Base-by-base conservation (phyloP, 225 moss, liverwort and hornwort species). In the Polytrichum commune region DNA sequence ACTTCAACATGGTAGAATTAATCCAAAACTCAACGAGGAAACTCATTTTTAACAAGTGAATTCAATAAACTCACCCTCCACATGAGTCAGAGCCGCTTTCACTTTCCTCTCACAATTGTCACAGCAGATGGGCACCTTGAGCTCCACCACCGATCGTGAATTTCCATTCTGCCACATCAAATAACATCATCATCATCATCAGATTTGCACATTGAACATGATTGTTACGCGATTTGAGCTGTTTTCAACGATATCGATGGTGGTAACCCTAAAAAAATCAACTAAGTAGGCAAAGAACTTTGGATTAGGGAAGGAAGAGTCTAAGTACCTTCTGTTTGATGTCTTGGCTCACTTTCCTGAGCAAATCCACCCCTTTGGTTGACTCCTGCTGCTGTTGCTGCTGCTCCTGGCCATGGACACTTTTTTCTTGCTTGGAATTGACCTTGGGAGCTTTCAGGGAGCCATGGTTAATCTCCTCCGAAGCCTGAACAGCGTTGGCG, bases 81-180 rank as follows among this genome's bases (percentile, higher is more conserved):
- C 78, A 63, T 38, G 74, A 29, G 65, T 63, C 53, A 86, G 77
- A 71, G 73, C 70, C 2, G 76, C 29, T 46, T 63, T 72, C 71
- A 86, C 86, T 83, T 78, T 83, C 24, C 78, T 62, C 53, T 86
- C 86, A 4, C 86, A 86, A 60, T 81, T 86, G 76, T 86, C 83
- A 6, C 86, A 86, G 71, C 86, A 86, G 8, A 86, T 76, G 1
- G 86, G 86, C 54, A 86, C 86, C 60, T 72, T 78, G 53, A 86
- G 60, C 76, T 86, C 86, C 74, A 86, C 74, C 0, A 57, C 61
- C 64, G 74, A 73, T 0, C 71, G 76, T 0, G 74, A 78, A 25
- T 78, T 78, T 66, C 76, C 68, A 5, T 74, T 73, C 33, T 74
- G 65, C 86, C 78, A 76, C 78, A 74, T 66, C 27, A 64, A 29